A percentile compares a stretch with the other conserved stretches of the same genome.
Evolutionary conservation across 164 flowering plant genomes (phyloP).

Genomic region (Macadamia tetraphylla): DNA sequence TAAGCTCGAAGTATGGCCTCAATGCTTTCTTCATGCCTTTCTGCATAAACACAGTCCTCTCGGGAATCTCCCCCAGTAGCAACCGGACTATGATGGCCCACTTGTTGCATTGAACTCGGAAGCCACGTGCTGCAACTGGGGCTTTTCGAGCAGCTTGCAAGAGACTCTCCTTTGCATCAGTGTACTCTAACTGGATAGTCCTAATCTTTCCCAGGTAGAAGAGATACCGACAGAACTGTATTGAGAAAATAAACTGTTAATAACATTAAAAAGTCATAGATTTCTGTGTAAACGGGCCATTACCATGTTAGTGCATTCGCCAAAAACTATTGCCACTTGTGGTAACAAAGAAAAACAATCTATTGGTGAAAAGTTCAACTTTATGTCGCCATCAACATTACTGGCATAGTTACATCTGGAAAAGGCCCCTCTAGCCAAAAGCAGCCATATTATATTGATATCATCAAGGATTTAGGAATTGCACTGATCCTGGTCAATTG

Average conservation of each 20-base stretch:
- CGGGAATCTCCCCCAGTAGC: constrained; percentile 91
- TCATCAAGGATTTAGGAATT: too few relatives aligned
- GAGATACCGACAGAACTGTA: constrained; percentile 85
- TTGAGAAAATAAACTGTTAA: constrained; percentile 1
- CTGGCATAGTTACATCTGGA: too few relatives aligned
- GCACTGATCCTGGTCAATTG: too few relatives aligned
- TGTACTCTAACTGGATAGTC: constrained; percentile 71
- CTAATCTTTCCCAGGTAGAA: constrained; percentile 73
- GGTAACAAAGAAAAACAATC: neutral
- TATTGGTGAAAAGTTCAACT: neutral
- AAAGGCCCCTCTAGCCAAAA: too few relatives aligned
- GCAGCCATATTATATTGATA: too few relatives aligned
- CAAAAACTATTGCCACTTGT: neutral
- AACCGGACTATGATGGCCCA: constrained; percentile 89
- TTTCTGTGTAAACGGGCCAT: too few relatives aligned
- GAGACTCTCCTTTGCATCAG: constrained; percentile 71
- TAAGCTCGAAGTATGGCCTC: constrained; percentile 95
- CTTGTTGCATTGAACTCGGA: constrained; percentile 77
- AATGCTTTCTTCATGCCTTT: constrained; percentile 91
- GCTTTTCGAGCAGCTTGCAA: constrained; percentile 78
- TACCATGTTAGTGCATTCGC: too few relatives aligned
- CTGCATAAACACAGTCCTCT: constrained; percentile 94
- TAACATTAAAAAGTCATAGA: too few relatives aligned
- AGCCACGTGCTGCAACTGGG: constrained; percentile 63
- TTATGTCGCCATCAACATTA: too few relatives aligned